Percentiles rank a stretch among this genome's conserved stretches.
These are phyloP conservation scores for Botrytis deweyae DNA, from an alignment of 2,329 filamentous ascomycete genomes.

Conservation along the genomic window DNA sequence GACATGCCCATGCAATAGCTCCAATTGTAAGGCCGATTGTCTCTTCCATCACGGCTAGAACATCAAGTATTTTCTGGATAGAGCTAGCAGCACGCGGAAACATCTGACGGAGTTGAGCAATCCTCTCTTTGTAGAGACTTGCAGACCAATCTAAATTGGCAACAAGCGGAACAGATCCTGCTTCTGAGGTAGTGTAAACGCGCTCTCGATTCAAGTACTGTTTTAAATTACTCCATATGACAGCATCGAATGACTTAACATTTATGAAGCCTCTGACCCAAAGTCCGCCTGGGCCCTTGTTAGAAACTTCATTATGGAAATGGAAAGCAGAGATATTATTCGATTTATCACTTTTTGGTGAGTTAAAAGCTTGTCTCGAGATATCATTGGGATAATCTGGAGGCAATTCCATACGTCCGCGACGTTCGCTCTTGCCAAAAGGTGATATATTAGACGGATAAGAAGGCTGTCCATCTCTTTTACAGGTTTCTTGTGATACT, in stretches of 20 bases:
- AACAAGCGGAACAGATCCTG: neutral
- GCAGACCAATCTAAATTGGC: neutral
- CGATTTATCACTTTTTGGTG: neutral
- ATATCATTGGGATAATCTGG: neutral
- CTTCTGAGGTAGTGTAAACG: neutral
- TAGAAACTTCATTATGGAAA: neutral
- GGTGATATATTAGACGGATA: neutral
- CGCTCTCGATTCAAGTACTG: neutral
- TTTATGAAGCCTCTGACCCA: neutral
- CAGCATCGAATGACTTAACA: neutral
- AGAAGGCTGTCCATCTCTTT: neutral
- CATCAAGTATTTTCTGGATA: constrained; percentile 3
- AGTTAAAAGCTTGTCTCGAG: neutral
- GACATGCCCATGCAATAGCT: constrained; percentile 19
- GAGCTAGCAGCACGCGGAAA: neutral
- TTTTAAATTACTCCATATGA: neutral
- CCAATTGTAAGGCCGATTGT: constrained; percentile 18
- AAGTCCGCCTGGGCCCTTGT: neutral
- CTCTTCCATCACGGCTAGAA: constrained; percentile 20
- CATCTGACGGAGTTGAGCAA: neutral
- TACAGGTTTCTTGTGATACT: neutral
- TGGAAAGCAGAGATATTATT: neutral
- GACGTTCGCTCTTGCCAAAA: neutral
- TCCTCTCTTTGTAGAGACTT: neutral
- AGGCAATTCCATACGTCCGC: neutral